A percentile compares a stretch with the other conserved stretches of the same genome.
Evolutionary conservation across 2,329 filamentous ascomycete genomes (phyloP).

Genomic region (Stachybotrys chartarum): DNA sequence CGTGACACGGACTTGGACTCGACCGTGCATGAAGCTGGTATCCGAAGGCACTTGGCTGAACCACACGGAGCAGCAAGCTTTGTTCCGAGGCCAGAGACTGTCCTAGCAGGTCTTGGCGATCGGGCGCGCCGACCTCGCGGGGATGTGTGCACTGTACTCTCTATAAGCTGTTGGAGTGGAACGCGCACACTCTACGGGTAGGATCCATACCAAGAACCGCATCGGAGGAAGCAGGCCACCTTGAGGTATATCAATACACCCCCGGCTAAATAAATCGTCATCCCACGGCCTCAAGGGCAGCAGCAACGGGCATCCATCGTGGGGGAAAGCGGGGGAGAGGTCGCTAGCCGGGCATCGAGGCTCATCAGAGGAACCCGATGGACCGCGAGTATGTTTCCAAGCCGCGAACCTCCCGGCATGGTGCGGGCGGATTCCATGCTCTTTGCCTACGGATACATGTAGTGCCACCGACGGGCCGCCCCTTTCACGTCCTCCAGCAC

Average conservation of each 20-base stretch:
- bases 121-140: not conserved
- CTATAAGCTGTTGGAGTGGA: no score
- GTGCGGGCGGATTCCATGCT: not conserved
- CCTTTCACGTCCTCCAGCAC: not conserved
- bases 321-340: not conserved
- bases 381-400: not conserved
- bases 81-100: not conserved
- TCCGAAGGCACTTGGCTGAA: not conserved
- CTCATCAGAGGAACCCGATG: not conserved
- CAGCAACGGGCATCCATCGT: not conserved
- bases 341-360: not conserved
- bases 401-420: not conserved
- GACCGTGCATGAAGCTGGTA: not conserved
- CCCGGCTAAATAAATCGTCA: not conserved
- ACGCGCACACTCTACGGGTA: no score
- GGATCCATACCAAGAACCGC: no score
- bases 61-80: not conserved
- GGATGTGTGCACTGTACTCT: no score
- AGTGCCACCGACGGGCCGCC: no score
- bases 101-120: not conserved
- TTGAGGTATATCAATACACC: not conserved
- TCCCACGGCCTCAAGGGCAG: not conserved
- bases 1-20: not conserved
- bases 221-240: no score
- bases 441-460: no score